A percentile compares a stretch with the other conserved stretches of the same genome.
Evolutionary conservation across 225 moss, liverwort and hornwort species (phyloP).

Genomic region (Sphagnum tenellum): DNA sequence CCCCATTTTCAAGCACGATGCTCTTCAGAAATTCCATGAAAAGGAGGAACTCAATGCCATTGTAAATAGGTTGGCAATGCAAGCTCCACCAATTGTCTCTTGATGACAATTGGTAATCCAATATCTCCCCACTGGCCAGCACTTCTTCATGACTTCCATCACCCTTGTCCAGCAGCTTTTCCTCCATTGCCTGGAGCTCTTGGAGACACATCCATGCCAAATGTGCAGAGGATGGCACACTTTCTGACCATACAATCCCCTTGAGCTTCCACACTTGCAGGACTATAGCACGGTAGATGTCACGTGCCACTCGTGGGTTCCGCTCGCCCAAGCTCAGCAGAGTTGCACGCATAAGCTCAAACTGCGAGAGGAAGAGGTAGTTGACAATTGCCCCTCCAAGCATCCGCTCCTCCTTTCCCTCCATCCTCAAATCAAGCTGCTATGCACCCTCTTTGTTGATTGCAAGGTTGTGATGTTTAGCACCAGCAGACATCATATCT

Average conservation of each 20-base stretch:
- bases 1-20: conserved; percentile 27
- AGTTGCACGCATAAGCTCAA: conserved; percentile 88
- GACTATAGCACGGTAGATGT: conserved; percentile 65
- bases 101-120: conserved; percentile 4
- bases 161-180: conserved; percentile 27
- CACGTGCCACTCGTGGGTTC: conserved; percentile 55
- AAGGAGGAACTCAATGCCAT: conserved; percentile 77
- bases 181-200: conserved; percentile 70
- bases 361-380: conserved; percentile 80
- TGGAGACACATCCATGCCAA: conserved; percentile 90
- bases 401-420: conserved; percentile 69
- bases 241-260: conserved; percentile 76
- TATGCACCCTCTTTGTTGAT: no score
- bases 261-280: conserved; percentile 63
- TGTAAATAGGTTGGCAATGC: conserved; percentile 55
- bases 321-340: conserved; percentile 60
- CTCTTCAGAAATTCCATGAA: conserved; percentile 60
- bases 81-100: conserved; percentile 33
- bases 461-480: no score
- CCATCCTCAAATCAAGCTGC: conserved; percentile 24
- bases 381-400: conserved; percentile 74
- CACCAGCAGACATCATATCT: no score
- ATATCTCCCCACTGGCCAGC: no score
- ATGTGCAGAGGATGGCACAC: conserved; percentile 87
- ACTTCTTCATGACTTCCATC: no score